A percentile compares a stretch with the other conserved stretches of the same genome.
Conservation (phyloP, 495 filamentous ascomycete species). For the Podospora didyma region DNA sequence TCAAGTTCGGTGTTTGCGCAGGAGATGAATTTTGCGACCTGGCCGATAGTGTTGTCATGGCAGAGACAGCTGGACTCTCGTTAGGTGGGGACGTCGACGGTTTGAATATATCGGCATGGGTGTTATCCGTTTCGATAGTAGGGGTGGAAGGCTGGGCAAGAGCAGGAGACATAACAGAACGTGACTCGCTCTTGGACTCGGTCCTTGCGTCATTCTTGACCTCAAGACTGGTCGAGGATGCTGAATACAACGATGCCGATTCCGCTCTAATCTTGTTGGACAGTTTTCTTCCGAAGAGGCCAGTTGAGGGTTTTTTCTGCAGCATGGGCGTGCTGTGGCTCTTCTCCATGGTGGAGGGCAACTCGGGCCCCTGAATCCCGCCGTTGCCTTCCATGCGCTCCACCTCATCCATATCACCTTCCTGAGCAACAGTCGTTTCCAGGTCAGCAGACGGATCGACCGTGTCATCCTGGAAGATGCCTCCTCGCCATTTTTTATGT, state of each 20-base stretch:
- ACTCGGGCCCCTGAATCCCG: constrained; percentile 24
- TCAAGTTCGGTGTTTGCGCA: constrained; percentile 42
- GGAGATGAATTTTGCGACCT: constrained; percentile 55
- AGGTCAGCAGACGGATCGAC: constrained; percentile 30
- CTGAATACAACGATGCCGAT: constrained; percentile 17
- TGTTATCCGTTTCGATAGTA: constrained; percentile 58
- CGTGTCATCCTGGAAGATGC: constrained; percentile 69
- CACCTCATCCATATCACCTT: constrained; percentile 51
- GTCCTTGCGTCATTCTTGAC: constrained; percentile 8
- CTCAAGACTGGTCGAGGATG: constrained; percentile 41
- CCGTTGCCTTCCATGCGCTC: constrained; percentile 35
- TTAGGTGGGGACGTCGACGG: constrained; percentile 43
- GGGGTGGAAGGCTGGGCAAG: constrained; percentile 63
- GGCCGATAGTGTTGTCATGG: constrained; percentile 66
- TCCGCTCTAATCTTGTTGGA: constrained; percentile 29
- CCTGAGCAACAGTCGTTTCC: constrained; percentile 52
- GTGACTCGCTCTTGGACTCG: constrained; percentile 28
- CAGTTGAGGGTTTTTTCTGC: constrained; percentile 28
- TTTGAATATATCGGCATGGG: constrained; percentile 54
- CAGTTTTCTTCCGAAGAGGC: constrained; percentile 40
- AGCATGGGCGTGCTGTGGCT: constrained; percentile 50
- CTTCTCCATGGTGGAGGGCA: constrained; percentile 54
- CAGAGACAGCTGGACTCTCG: constrained; percentile 50
- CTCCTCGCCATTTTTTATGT: constrained; percentile 73
- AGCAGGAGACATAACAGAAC: constrained; percentile 46